A percentile compares a stretch with the other conserved stretches of the same genome.
Evolutionary conservation across 371 early-diverging fungal genomes (phyloP).

Genomic region (Mortierella sp.): DNA sequence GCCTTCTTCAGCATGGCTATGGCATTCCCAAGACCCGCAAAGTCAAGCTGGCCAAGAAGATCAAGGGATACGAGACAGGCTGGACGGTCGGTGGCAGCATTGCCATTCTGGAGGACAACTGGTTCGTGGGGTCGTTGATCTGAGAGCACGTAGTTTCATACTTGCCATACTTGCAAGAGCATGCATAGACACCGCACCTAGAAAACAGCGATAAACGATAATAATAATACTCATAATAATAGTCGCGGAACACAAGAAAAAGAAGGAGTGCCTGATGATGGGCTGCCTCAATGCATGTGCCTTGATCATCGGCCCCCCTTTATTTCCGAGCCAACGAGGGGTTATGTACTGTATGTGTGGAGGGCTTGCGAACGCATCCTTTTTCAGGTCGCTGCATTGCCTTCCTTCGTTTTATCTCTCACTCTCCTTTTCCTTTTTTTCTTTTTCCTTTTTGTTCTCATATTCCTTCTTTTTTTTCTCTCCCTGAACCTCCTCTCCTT

Average conservation of each 20-base stretch:
- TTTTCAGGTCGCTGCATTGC: no score
- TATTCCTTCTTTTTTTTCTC: constrained; percentile 6
- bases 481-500: background rate
- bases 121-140: constrained; percentile 31
- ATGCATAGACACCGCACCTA: background rate
- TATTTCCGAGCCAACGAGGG: background rate
- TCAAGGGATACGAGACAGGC: constrained; percentile 94
- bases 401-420: background rate
- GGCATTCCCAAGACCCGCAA: constrained; percentile 78
- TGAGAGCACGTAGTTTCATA: background rate
- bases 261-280: background rate
- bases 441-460: background rate
- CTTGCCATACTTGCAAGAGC: background rate
- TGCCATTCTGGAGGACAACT: constrained; percentile 72
- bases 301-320: constrained; percentile 7
- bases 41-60: constrained; percentile 89
- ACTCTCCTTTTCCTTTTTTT: constrained; percentile 1
- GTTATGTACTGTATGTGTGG: background rate
- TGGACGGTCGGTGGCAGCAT: constrained; percentile 97
- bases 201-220: background rate
- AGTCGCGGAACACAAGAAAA: background rate
- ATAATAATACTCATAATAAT: background rate
- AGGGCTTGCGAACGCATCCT: background rate
- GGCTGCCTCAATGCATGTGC: background rate
- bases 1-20: constrained; percentile 86